phyloP scores from a whole-genome alignment of 2,329 filamentous ascomycete species.

The Hymenoscyphus linearis region DNA sequence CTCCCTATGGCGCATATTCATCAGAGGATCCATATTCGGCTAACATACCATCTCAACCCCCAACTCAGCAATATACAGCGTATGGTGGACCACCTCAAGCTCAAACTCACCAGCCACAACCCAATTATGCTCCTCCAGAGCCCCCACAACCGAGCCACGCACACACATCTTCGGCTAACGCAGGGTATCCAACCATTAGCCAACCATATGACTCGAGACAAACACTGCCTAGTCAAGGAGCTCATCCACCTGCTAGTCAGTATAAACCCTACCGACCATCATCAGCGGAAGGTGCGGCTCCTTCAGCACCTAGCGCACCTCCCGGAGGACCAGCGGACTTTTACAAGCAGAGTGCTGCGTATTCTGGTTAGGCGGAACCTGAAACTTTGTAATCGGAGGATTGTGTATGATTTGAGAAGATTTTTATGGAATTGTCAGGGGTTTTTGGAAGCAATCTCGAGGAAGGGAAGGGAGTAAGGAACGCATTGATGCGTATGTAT shows the following conservation, averaged over 20 bases:
- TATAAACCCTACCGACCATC: constrained; percentile 51
- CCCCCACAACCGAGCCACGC: constrained; percentile 3
- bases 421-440: background rate
- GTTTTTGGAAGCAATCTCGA: background rate
- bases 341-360: constrained; percentile 43
- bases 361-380: constrained; percentile 15
- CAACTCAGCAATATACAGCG: constrained; percentile 29
- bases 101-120: constrained; percentile 19
- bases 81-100: constrained; percentile 24
- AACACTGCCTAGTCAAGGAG: constrained; percentile 45
- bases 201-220: constrained; percentile 47
- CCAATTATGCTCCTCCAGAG: constrained; percentile 27
- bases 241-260: constrained; percentile 32
- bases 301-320: constrained; percentile 43
- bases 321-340: constrained; percentile 42
- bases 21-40: constrained; percentile 29
- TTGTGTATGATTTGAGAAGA: constrained; percentile 3
- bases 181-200: constrained; percentile 26
- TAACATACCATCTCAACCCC: constrained; percentile 14
- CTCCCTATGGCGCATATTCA: constrained; percentile 28
- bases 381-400: background rate
- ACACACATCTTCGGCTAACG: constrained; percentile 6
- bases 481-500: background rate
- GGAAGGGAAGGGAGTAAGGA: background rate
- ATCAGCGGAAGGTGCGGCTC: constrained; percentile 21